phyloP scores from a whole-genome alignment of 768 basidiomycete species.

The Leccinum longicurvipes region DNA sequence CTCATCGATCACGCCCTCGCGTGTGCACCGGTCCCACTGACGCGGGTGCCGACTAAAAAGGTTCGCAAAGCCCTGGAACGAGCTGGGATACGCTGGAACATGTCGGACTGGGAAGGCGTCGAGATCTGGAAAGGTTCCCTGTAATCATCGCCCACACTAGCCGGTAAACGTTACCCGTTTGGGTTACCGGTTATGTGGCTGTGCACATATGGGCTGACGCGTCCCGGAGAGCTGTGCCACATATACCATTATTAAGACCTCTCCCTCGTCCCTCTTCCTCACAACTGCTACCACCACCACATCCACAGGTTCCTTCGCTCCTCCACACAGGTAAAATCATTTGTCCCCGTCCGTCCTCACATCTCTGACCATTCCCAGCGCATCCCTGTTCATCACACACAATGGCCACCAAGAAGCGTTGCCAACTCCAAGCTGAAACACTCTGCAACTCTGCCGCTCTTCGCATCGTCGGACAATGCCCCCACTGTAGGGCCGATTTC shows the following conservation, averaged over 20 bases:
- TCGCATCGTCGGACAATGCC: slow-evolving; percentile 82
- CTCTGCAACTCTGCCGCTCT: slow-evolving; percentile 74
- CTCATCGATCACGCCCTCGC: slow-evolving; percentile 58
- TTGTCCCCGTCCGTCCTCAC: neutral
- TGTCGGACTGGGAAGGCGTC: slow-evolving; percentile 74
- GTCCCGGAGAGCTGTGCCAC: slow-evolving; percentile 27
- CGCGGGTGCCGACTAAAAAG: slow-evolving; percentile 57
- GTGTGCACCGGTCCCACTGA: slow-evolving; percentile 56
- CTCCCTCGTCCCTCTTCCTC: neutral
- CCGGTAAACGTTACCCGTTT: neutral
- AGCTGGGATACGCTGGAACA: slow-evolving; percentile 55
- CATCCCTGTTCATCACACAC: slow-evolving; percentile 10
- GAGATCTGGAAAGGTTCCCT: slow-evolving; percentile 64
- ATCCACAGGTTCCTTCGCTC: neutral
- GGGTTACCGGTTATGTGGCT: slow-evolving; percentile 17
- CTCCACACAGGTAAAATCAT: neutral
- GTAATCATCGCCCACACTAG: neutral
- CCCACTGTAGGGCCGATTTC: slow-evolving; percentile 74
- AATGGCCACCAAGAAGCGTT: slow-evolving; percentile 88
- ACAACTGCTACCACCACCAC: neutral
- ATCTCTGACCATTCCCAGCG: slow-evolving; percentile 1
- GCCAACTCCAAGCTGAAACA: slow-evolving; percentile 57
- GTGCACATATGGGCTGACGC: slow-evolving; percentile 30
- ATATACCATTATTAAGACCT: slow-evolving; percentile 23
- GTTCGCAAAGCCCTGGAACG: slow-evolving; percentile 59